Conservation (phyloP, 441 rosid genomes). For the Heliophila coronopifolia region DNA sequence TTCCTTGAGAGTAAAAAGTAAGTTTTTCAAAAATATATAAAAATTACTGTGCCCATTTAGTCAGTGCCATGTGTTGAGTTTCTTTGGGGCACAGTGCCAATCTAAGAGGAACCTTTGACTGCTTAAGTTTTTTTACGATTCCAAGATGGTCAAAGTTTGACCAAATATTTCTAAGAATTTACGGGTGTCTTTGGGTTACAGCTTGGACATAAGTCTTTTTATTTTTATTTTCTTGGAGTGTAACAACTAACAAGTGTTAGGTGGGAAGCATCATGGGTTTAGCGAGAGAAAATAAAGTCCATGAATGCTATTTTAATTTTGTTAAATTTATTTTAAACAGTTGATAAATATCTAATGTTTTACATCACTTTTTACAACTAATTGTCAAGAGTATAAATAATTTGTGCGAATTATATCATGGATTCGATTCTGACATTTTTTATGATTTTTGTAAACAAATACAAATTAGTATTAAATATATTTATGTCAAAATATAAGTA, state of each 20-base stretch:
- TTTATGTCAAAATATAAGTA: too few species aligned
- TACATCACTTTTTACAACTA: too few species aligned
- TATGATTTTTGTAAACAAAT: too few species aligned
- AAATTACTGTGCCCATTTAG: constrained; percentile 23
- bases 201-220: constrained; percentile 11
- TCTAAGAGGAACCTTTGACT: constrained; percentile 34
- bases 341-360: too few species aligned
- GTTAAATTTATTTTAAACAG: too few species aligned
- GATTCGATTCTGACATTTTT: too few species aligned
- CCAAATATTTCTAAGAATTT: constrained; percentile 23
- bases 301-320: too few species aligned
- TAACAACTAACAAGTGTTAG: constrained; percentile 26
- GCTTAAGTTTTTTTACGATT: constrained; percentile 13
- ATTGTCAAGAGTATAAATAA: too few species aligned
- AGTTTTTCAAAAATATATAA: constrained; percentile 1
- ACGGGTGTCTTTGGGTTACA: constrained; percentile 19
- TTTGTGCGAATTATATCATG: too few species aligned
- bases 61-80: constrained; percentile 19
- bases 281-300: background rate
- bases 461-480: too few species aligned
- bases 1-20: constrained; percentile 10
- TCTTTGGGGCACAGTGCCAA: constrained; percentile 30
- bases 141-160: constrained; percentile 26
- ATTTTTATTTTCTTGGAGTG: background rate
- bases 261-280: constrained; percentile 27